phyloP scores from a whole-genome alignment of 176 grass and related monocot genomes.

The Triticum timopheevii region DNA sequence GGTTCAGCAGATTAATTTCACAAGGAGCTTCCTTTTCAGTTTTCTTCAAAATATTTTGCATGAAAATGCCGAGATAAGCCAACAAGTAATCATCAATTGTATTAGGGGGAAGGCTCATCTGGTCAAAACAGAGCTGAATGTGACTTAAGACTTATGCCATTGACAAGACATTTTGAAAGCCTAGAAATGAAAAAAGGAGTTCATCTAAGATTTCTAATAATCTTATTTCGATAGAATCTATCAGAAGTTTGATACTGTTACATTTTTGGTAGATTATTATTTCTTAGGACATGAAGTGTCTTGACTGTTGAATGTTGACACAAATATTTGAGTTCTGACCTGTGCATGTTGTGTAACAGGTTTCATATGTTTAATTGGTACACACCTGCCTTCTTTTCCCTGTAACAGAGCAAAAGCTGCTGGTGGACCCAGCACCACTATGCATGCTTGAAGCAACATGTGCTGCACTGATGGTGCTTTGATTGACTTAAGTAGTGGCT shows the following conservation, averaged over 20 bases:
- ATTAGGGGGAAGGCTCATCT: background rate
- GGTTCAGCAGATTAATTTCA: constrained; percentile 2
- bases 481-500: background rate
- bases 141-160: background rate
- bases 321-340: background rate
- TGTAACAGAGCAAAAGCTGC: constrained; percentile 1
- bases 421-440: background rate
- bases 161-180: background rate
- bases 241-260: background rate
- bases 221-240: background rate
- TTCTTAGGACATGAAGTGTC: background rate
- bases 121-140: background rate
- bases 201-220: background rate
- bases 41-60: background rate
- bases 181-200: background rate
- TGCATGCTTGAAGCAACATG: background rate
- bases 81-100: background rate
- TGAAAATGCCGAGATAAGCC: background rate
- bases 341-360: background rate
- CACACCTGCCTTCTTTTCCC: background rate
- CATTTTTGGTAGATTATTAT: background rate
- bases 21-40: background rate
- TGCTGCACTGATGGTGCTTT: constrained; percentile 17
- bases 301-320: background rate
- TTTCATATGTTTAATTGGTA: background rate